phyloP scores from a whole-genome alignment of 2,329 filamentous ascomycete species.

The Fusarium albosuccineum region DNA sequence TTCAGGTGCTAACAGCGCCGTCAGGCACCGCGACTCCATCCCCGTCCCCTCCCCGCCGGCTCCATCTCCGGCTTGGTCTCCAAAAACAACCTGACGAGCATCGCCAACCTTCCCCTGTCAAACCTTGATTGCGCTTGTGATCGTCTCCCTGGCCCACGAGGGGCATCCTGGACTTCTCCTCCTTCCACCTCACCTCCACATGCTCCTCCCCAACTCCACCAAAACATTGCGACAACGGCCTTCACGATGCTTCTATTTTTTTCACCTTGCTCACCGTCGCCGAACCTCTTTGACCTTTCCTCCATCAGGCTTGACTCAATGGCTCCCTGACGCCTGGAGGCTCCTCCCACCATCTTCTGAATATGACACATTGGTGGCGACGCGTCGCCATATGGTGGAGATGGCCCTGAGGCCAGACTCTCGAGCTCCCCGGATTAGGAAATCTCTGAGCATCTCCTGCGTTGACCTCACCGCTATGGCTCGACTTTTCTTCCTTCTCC shows the following conservation, averaged over 20 bases:
- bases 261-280: constrained; percentile 10
- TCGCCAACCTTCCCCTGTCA: not conserved
- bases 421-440: constrained; percentile 39
- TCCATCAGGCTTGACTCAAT: constrained; percentile 23
- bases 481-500: constrained; percentile 11
- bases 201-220: constrained; percentile 37
- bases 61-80: constrained; percentile 5
- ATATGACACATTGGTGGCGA: constrained; percentile 27
- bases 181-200: constrained; percentile 36
- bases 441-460: constrained; percentile 43
- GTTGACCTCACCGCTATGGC: constrained; percentile 36
- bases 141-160: constrained; percentile 25
- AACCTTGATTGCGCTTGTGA: constrained; percentile 18
- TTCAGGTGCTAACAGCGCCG: not conserved
- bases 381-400: constrained; percentile 27
- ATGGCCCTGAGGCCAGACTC: constrained; percentile 9
- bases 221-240: constrained; percentile 26
- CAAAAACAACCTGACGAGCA: constrained; percentile 6
- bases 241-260: constrained; percentile 39
- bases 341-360: constrained; percentile 25
- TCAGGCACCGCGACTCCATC: constrained; percentile 6
- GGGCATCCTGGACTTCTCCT: constrained; percentile 22
- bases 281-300: not conserved
- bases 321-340: constrained; percentile 32
- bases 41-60: constrained; percentile 2